Conservation (phyloP, 768 basidiomycete species). For the Dioszegia crocea region DNA sequence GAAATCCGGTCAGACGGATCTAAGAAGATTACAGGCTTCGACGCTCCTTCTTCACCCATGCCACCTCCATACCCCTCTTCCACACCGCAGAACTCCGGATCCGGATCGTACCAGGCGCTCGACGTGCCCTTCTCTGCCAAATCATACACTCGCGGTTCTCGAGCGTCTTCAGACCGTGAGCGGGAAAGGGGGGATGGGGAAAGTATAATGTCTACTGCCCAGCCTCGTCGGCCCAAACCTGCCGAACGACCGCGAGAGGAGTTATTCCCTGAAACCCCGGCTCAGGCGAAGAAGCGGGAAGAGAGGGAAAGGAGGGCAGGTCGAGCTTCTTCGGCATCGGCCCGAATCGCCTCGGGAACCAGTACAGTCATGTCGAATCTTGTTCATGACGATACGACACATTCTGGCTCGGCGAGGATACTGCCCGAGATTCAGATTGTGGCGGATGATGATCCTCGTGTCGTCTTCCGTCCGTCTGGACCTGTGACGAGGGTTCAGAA, state of each 20-base stretch:
- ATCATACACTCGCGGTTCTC: constrained; percentile 5
- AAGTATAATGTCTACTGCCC: constrained; percentile 2
- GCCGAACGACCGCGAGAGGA: constrained; percentile 40
- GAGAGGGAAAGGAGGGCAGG: constrained; percentile 28
- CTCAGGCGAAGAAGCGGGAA: constrained; percentile 42
- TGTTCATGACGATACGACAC: constrained; percentile 16
- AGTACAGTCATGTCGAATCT: constrained; percentile 2
- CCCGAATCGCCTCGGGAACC: background rate
- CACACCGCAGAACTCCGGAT: background rate
- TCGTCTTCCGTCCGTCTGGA: constrained; percentile 25
- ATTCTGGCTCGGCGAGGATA: constrained; percentile 10
- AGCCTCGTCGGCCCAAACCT: constrained; percentile 20
- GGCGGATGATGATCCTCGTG: constrained; percentile 42
- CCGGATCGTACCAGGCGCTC: background rate
- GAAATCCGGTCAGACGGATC: constrained; percentile 26
- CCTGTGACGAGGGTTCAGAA: constrained; percentile 32
- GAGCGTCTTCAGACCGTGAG: constrained; percentile 7
- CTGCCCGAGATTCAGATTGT: constrained; percentile 45
- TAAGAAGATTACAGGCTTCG: constrained; percentile 38
- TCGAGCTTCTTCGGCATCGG: background rate
- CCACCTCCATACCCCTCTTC: constrained; percentile 13
- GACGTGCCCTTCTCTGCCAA: constrained; percentile 9
- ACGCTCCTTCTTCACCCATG: constrained; percentile 31
- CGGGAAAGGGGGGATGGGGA: constrained; percentile 2
- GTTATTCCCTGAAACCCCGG: constrained; percentile 45